Base-by-base conservation (phyloP, 306 rosid species). In the Casuarina glauca region DNA sequence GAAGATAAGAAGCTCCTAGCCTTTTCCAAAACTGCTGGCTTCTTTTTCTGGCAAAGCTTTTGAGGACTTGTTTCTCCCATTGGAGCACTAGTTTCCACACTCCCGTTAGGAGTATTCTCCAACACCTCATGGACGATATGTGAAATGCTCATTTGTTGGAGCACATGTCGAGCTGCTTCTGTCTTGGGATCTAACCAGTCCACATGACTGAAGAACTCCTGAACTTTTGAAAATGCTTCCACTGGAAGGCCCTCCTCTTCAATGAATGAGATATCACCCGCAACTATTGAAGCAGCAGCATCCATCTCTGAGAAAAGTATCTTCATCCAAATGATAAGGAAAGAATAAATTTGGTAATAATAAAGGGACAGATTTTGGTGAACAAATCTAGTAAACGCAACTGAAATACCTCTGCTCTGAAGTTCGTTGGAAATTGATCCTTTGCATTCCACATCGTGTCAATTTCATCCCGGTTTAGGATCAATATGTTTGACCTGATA, bases 201-300 rank as follows among this genome's bases (percentile, higher is more conserved):
- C 81, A 89, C 97, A 45, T 88, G 79, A 84, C 83, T 95, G 80
- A 95, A 95, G 72, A 93, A 86, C 86, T 93, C 97, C 83, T 93
- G 97, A 80, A 92, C 98, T 86, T 87, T 93, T 74, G 93, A 87
- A 85, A 95, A 95, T 80, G 97, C 98, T 85, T 95, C 98, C 66
- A 87, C 75, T 1, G 98, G 98, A 58, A 95, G 96, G 52, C 97
- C 97, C 78, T 87, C 97, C 80, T 89, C 98, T 81, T 88, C 98
- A 60, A 95, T 87, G 84, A 92, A 89, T 58, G 89, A 88, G 70
- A 82, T 70, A 57, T 85, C 82, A 63, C 76, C 82, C 5, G 60
- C 82, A 70, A 82, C 79, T 69, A 86, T 76, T 49, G 84, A 82
- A 41, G 93, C 85, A 63, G 90, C 89, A 73, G 97, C 92, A 85